Evolutionary conservation across 176 grass and related monocot genomes (phyloP), one percentile per base, ranked within the genome.

Genomic region (maize (Zea mays)): DNA sequence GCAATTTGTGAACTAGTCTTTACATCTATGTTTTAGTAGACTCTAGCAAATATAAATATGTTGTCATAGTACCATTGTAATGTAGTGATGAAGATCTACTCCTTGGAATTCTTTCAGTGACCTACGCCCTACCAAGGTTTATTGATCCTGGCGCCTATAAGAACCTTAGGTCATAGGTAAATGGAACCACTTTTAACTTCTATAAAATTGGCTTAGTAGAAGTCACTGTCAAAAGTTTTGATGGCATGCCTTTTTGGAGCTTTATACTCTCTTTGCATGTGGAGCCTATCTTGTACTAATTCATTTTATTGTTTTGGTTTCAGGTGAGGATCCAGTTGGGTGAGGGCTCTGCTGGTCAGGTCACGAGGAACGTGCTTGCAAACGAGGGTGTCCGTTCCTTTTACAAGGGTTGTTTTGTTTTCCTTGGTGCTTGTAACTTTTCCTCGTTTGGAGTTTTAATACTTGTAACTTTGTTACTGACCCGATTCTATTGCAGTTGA

Each of bases 311-410:
- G 1, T 16, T 82, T 58, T 73, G 3, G 27, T 84, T 81, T 73
- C 82, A 99, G 96, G 96, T 99, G 49, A 95, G 76, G 87, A 99
- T 99, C 90, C 96, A 99, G 51, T 71, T 99, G 77, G 96, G 96
- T 0, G 92, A 99, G 86, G 96, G 96, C 67, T 99, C 96, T 4
- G 96, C 96, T 34, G 67, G 3, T 51, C 75, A 90, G 77, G 92
- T 96, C 67, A 89, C 90, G 8, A 99, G 79, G 83, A 95, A 71
- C 45, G 96, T 99, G 96, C 85, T 96, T 83, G 96, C 88, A 8
- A 88, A 89, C 56, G 96, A 95, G 7, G 96, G 96, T 10, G 0
- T 95, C 35, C 40, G 84, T 39, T 85, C 90, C 49, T 91, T 99
- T 34, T 99, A 99, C 65, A 99, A 96, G 96, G 92, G 95, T 80